A percentile compares a stretch with the other conserved stretches of the same genome.
Evolutionary conservation across 805 yeast genomes (phyloP).

Genomic region (Metschnikowia aberdeeniae): DNA sequence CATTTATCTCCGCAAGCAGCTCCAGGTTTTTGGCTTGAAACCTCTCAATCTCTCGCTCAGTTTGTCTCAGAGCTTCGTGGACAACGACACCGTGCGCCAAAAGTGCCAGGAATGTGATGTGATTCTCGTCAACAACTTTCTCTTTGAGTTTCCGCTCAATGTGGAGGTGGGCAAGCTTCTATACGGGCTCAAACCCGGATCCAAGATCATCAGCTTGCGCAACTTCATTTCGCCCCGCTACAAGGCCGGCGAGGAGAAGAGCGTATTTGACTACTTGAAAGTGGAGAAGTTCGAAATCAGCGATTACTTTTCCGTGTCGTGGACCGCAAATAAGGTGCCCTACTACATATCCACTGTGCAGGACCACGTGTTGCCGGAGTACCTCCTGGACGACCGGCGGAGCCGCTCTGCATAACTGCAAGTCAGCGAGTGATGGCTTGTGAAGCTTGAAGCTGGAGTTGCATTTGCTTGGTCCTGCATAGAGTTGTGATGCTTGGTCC

Average conservation of each 20-base stretch:
- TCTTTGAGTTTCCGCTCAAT: slow-evolving; percentile 75
- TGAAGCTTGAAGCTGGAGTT: too few relatives aligned
- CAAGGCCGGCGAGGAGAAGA: slow-evolving; percentile 49
- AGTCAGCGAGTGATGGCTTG: too few relatives aligned
- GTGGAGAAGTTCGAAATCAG: slow-evolving; percentile 60
- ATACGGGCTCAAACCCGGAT: slow-evolving; percentile 61
- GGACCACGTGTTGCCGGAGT: slow-evolving; percentile 34
- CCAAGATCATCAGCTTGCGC: slow-evolving; percentile 74
- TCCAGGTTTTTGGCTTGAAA: slow-evolving; percentile 59
- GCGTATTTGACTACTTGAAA: slow-evolving; percentile 59
- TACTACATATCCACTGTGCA: slow-evolving; percentile 74
- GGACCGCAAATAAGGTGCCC: slow-evolving; percentile 83
- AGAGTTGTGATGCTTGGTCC: too few relatives aligned
- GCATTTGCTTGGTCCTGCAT: too few relatives aligned
- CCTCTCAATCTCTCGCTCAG: slow-evolving; percentile 56
- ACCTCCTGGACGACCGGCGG: slow-evolving; percentile 13
- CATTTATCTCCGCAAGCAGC: slow-evolving; percentile 53
- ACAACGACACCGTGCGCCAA: slow-evolving; percentile 52
- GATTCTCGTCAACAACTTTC: slow-evolving; percentile 74
- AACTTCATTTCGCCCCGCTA: slow-evolving; percentile 77
- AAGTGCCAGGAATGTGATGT: slow-evolving; percentile 63
- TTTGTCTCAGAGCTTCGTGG: slow-evolving; percentile 66
- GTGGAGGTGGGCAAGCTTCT: slow-evolving; percentile 62
- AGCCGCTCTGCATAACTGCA: too few relatives aligned
- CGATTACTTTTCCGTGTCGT: slow-evolving; percentile 71